Base-by-base conservation (phyloP, 306 rosid species). In the Lathyrus sativus region DNA sequence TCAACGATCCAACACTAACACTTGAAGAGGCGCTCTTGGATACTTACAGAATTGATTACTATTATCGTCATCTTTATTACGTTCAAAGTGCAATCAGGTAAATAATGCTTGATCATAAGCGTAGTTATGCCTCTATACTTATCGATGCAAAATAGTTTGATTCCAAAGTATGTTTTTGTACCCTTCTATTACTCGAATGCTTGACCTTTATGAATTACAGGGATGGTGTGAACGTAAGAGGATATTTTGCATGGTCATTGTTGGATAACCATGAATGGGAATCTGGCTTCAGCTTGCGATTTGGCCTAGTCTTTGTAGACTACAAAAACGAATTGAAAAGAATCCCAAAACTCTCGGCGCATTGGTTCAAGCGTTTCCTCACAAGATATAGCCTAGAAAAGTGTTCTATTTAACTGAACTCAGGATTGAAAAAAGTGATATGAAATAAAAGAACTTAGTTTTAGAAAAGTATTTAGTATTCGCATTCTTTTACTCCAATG, bases 221-320 rank as follows among this genome's bases (percentile, higher is more conserved):
- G 68, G 28, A 69, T 46, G 80, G 79, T 28, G 83, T 71, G 22
- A 84, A 79, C 28, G 78, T 82, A 14, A 85, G 80, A 60, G 89
- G 89, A 14, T 87, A 80, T 38, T 85, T 87, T 65, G 89, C 73
- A 14, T 82, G 88, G 89, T 76, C 92, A 0, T 49, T 85, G 37
- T 29, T 81, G 76, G 87, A 86, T 75, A 71, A 82, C 55, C 28
- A 81, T 5, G 87, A 82, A 80, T 82, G 89, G 89, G 56, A 37
- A 55, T 62, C 72, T 3, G 85, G 89, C 63, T 87, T 75, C 38
- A 77, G 81, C 0, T 75, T 79, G 74, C 74, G 85, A 2, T 85
- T 82, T 62, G 89, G 86, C 15, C 60, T 85, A 24, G 43, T 79
- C 48, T 81, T 66, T 19, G 76, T 85, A 28, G 83, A 88, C 54